A percentile compares a stretch with the other conserved stretches of the same genome.
Conservation (phyloP, 192 early-diverging fungal genomes). For the Linnemannia schmuckeri region DNA sequence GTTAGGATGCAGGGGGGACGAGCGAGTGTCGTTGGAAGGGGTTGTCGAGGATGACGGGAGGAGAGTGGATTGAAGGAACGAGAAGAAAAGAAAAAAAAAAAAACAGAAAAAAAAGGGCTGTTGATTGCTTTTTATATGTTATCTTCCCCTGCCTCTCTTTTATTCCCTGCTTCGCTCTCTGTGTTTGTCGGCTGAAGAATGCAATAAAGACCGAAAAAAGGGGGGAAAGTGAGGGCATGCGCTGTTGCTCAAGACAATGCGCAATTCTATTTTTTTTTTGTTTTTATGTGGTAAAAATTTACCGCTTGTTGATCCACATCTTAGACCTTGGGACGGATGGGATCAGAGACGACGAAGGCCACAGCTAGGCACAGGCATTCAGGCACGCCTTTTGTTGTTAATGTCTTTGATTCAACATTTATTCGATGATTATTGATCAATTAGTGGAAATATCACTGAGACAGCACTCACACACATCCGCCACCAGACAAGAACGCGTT, state of each 20-base stretch:
- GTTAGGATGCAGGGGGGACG: not conserved
- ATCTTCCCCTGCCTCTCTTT: not conserved
- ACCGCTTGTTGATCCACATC: too few relatives aligned
- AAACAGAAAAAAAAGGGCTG: not conserved
- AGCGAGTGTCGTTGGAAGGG: not conserved
- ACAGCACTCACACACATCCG: too few relatives aligned
- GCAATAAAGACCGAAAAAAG: not conserved
- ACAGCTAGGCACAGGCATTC: too few relatives aligned
- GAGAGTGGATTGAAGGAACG: not conserved
- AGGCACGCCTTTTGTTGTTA: too few relatives aligned
- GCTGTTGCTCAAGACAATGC: not conserved
- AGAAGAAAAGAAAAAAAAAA: not conserved
- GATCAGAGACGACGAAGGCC: too few relatives aligned
- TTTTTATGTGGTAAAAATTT: not conserved
- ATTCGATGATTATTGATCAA: too few relatives aligned
- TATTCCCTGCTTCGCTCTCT: not conserved
- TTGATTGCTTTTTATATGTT: not conserved
- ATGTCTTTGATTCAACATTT: too few relatives aligned
- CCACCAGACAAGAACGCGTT: too few relatives aligned
- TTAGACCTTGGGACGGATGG: too few relatives aligned
- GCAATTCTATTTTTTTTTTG: not conserved
- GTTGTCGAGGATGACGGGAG: not conserved
- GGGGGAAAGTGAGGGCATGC: not conserved
- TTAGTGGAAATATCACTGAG: too few relatives aligned
- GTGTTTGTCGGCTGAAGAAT: not conserved